Evolutionary conservation across 1,139 yeast species (phyloP).

Genomic region (Candida tropicalis): DNA sequence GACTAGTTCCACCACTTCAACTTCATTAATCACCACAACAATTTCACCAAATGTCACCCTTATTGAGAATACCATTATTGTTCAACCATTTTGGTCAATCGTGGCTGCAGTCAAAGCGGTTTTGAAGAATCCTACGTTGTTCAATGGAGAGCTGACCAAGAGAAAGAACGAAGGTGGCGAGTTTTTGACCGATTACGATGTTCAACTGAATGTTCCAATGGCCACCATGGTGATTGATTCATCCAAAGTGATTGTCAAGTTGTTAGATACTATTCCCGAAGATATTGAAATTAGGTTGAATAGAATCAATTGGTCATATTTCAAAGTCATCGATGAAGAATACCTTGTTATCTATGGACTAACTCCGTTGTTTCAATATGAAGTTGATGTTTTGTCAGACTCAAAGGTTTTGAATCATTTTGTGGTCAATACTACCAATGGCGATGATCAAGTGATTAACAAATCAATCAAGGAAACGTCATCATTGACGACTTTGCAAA

Average conservation of each 20-base stretch:
- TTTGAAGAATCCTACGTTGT: constrained; percentile 48
- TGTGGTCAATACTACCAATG: constrained; percentile 32
- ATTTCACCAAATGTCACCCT: constrained; percentile 29
- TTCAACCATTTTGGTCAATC: constrained; percentile 71
- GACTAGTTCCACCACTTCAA: constrained; percentile 17
- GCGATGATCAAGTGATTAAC: constrained; percentile 31
- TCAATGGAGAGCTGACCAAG: constrained; percentile 54
- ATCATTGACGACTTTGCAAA: constrained; percentile 61
- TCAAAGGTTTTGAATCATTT: constrained; percentile 27
- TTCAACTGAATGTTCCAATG: constrained; percentile 19
- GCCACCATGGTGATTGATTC: constrained; percentile 35
- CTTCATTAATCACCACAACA: constrained; percentile 19
- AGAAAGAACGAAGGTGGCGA: constrained; percentile 24
- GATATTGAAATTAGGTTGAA: constrained; percentile 56
- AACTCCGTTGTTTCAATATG: constrained; percentile 69
- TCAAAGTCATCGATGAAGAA: constrained; percentile 46
- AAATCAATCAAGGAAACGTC: constrained; percentile 44
- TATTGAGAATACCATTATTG: constrained; percentile 33
- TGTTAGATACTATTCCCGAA: constrained; percentile 20
- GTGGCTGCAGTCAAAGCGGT: constrained; percentile 64
- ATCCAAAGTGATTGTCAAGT: constrained; percentile 44
- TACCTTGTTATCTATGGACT: constrained; percentile 61
- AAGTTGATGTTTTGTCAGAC: constrained; percentile 53
- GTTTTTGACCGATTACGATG: constrained; percentile 13
- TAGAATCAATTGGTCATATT: constrained; percentile 60